Evolutionary conservation across 495 filamentous ascomycete genomes (phyloP).

Genomic region (Lasiosphaeris hirsuta): DNA sequence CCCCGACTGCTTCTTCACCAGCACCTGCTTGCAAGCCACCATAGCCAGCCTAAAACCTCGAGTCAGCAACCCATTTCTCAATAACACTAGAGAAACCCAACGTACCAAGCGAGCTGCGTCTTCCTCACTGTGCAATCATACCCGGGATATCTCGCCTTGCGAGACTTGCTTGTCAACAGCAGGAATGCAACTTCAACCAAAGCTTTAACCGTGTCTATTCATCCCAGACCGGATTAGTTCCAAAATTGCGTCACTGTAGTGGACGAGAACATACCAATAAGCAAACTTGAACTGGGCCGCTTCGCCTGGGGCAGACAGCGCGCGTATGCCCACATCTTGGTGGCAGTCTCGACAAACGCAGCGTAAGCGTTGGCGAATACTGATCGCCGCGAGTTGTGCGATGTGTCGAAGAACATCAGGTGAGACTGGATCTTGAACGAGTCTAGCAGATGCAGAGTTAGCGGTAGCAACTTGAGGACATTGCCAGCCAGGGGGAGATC

Average conservation of each 20-base stretch:
- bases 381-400: slow-evolving; percentile 65
- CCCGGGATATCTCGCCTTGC: slow-evolving; percentile 44
- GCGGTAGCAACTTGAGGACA: slow-evolving; percentile 23
- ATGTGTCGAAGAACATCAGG: slow-evolving; percentile 83
- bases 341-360: slow-evolving; percentile 71
- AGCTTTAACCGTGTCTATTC: slow-evolving; percentile 60
- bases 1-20: slow-evolving; percentile 65
- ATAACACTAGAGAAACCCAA: slow-evolving; percentile 11
- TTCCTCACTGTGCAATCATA: slow-evolving; percentile 60
- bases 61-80: not conserved
- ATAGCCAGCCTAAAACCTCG: slow-evolving; percentile 53
- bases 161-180: slow-evolving; percentile 58
- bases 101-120: slow-evolving; percentile 66
- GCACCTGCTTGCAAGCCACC: slow-evolving; percentile 61
- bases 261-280: slow-evolving; percentile 50
- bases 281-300: slow-evolving; percentile 50
- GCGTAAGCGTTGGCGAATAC: slow-evolving; percentile 72
- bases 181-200: slow-evolving; percentile 61
- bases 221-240: not conserved
- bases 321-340: slow-evolving; percentile 80
- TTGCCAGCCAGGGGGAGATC: not conserved
- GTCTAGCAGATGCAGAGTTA: slow-evolving; percentile 31
- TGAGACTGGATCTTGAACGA: slow-evolving; percentile 84
- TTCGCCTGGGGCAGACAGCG: slow-evolving; percentile 55
- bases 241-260: not conserved